Percentiles rank a stretch among this genome's conserved stretches.
phyloP scores from a whole-genome alignment of 257 asterid species.

The Solanum dulcamara region DNA sequence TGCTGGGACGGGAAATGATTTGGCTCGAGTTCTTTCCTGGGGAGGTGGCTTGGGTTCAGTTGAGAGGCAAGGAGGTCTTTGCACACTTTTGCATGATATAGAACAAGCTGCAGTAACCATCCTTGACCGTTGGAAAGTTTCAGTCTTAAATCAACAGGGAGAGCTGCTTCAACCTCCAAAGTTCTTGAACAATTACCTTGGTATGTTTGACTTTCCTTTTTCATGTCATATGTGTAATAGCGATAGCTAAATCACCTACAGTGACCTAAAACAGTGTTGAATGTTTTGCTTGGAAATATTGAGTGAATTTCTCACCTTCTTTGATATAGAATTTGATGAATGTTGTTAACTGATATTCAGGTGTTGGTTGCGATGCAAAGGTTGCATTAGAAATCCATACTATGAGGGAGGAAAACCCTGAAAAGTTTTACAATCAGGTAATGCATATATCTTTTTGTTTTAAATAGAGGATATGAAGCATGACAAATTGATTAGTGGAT shows the following conservation, averaged over 20 bases:
- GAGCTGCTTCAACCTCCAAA: constrained; percentile 51
- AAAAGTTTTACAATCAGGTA: constrained; percentile 96
- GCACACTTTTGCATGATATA: constrained; percentile 67
- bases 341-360: constrained; percentile 20
- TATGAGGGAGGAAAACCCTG: constrained; percentile 97
- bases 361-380: constrained; percentile 99
- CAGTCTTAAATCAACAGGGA: constrained; percentile 59
- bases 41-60: constrained; percentile 98
- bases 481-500: background rate
- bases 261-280: background rate
- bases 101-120: constrained; percentile 98
- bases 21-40: constrained; percentile 97
- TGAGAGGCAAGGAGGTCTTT: constrained; percentile 97
- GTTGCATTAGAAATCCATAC: constrained; percentile 97
- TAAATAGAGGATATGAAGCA: background rate
- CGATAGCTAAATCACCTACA: background rate
- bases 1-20: constrained; percentile 98
- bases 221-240: background rate
- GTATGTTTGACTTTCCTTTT: constrained; percentile 23
- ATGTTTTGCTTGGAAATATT: background rate
- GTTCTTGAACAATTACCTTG: constrained; percentile 93
- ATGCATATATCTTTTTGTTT: background rate
- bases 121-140: constrained; percentile 93
- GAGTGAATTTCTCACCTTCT: background rate
- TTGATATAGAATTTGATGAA: background rate